phyloP scores from a whole-genome alignment of 306 rosid species.

The Ziziphus jujuba region DNA sequence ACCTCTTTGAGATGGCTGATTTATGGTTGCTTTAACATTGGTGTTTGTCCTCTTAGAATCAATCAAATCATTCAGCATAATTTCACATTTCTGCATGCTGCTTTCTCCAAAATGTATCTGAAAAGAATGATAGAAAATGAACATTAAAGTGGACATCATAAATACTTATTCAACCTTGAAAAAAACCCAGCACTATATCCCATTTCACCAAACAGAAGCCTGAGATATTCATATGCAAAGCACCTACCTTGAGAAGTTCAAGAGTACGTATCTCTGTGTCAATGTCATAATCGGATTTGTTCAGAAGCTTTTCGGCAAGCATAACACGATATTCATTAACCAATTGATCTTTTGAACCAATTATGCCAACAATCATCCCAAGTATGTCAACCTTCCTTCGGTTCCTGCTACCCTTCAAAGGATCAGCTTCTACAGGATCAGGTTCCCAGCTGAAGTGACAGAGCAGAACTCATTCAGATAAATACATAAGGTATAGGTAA shows the following conservation, averaged over 20 bases:
- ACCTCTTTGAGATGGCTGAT: constrained; percentile 56
- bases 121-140: constrained; percentile 23
- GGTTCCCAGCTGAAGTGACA: constrained; percentile 85
- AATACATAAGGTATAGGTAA: constrained; percentile 21
- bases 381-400: constrained; percentile 93
- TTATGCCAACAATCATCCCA: constrained; percentile 94
- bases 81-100: constrained; percentile 97
- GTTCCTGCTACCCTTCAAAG: constrained; percentile 82
- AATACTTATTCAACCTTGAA: constrained; percentile 14
- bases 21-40: constrained; percentile 86
- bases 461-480: constrained; percentile 16
- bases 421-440: constrained; percentile 98
- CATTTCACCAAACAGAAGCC: constrained; percentile 18
- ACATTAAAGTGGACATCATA: constrained; percentile 17
- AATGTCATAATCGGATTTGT: constrained; percentile 93
- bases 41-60: constrained; percentile 78
- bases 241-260: constrained; percentile 86
- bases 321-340: constrained; percentile 94
- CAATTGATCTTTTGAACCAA: constrained; percentile 93
- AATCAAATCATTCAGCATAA: constrained; percentile 92
- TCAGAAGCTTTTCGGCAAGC: constrained; percentile 97
- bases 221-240: constrained; percentile 6
- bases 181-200: constrained; percentile 17
- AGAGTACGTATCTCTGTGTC: constrained; percentile 91
- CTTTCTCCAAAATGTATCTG: constrained; percentile 97